These are phyloP conservation scores for Suillus placidus DNA, from an alignment of 768 basidiomycete genomes.

Conservation along the genomic window DNA sequence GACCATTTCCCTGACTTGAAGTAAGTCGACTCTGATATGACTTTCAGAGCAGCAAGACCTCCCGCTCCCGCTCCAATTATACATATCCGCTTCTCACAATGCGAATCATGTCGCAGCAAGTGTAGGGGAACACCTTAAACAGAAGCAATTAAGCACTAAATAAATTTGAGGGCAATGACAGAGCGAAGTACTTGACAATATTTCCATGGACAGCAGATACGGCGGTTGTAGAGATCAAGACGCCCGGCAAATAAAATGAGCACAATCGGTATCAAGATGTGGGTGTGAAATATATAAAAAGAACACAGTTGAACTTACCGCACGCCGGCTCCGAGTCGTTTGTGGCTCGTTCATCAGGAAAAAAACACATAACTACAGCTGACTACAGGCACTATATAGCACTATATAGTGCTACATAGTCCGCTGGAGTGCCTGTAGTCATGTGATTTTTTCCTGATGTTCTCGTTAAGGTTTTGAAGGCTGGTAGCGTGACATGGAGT, in stretches of 20 bases:
- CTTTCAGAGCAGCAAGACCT: slow-evolving; percentile 71
- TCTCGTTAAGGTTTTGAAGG: neutral
- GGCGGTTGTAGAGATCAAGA: slow-evolving; percentile 60
- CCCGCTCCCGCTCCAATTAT: slow-evolving; percentile 78
- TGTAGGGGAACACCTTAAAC: neutral
- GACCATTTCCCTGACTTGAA: slow-evolving; percentile 64
- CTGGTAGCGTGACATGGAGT: slow-evolving; percentile 70
- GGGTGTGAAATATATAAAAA: neutral
- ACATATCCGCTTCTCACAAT: slow-evolving; percentile 49
- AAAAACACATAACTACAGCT: no score
- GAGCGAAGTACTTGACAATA: neutral
- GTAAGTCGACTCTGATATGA: slow-evolving; percentile 60
- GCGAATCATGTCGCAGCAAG: neutral
- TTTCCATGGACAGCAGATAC: slow-evolving; percentile 1
- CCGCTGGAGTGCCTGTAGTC: no score
- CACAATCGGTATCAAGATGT: neutral
- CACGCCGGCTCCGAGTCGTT: slow-evolving; percentile 45
- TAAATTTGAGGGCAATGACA: neutral
- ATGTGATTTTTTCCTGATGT: no score
- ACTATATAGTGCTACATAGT: no score
- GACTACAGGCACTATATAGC: no score
- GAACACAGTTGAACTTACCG: slow-evolving; percentile 63
- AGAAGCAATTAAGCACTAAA: neutral
- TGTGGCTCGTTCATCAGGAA: no score
- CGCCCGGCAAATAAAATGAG: slow-evolving; percentile 64